Conservation (phyloP, 2,329 filamentous ascomycete species). For the Xylaria sp. region DNA sequence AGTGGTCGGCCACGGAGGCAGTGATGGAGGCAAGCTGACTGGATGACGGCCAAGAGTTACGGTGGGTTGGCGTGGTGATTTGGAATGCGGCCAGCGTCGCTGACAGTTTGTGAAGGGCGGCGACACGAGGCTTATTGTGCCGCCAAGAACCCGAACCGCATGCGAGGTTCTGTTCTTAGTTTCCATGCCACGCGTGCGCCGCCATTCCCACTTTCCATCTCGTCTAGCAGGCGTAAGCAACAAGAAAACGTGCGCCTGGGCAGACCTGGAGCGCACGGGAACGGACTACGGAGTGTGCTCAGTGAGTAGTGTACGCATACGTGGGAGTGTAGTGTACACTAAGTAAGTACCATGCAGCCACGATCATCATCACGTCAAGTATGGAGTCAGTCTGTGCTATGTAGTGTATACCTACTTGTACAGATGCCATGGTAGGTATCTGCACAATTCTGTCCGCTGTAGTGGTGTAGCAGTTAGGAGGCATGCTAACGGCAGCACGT, state of each 20-base stretch:
- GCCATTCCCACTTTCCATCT: conserved; percentile 23
- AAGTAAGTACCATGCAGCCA: conserved; percentile 15
- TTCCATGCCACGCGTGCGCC: conserved; percentile 23
- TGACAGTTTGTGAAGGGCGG: conserved; percentile 32
- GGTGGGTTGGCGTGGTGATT: conserved; percentile 33
- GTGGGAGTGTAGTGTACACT: background rate
- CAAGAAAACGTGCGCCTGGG: background rate
- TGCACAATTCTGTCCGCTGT: no score
- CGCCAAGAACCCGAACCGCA: conserved; percentile 33
- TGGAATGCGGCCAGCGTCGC: conserved; percentile 36
- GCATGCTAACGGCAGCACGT: no score
- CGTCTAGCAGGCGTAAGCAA: conserved; percentile 15
- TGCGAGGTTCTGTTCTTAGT: conserved; percentile 30
- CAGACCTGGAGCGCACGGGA: background rate
- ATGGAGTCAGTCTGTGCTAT: background rate
- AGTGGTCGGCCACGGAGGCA: conserved; percentile 24
- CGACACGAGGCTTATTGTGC: conserved; percentile 38
- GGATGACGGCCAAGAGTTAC: conserved; percentile 25
- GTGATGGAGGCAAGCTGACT: conserved; percentile 31
- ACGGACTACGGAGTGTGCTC: no score
- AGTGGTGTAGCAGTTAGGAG: no score
- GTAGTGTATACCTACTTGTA: background rate
- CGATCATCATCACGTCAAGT: background rate
- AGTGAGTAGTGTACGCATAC: background rate
- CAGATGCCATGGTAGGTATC: no score